phyloP scores from a whole-genome alignment of 75 land plant species.

The Pinus albicaulis region DNA sequence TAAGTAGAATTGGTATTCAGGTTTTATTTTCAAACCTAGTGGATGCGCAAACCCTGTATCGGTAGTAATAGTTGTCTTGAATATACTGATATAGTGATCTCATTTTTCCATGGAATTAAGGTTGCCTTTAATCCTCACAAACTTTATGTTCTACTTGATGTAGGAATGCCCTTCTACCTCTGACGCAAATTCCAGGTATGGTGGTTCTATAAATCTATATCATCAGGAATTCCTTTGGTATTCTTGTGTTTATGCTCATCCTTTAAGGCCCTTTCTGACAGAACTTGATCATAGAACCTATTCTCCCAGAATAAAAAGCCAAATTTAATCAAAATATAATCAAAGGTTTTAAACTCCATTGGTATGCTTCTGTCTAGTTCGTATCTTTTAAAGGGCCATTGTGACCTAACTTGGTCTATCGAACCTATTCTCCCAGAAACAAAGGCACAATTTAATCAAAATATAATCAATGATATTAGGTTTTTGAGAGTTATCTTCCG shows the following conservation, averaged over 20 bases:
- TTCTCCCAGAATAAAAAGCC: too few relatives aligned
- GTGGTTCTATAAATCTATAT: not conserved
- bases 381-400: too few relatives aligned
- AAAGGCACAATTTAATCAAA: too few relatives aligned
- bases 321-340: too few relatives aligned
- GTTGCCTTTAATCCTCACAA: not conserved
- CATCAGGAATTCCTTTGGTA: not conserved
- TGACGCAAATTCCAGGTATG: constrained; percentile 7
- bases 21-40: not conserved
- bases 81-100: not conserved
- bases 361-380: too few relatives aligned
- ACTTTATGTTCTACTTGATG: constrained; percentile 5
- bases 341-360: too few relatives aligned
- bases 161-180: not conserved
- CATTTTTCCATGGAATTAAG: not conserved
- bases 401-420: too few relatives aligned
- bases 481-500: too few relatives aligned
- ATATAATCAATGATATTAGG: too few relatives aligned
- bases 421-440: too few relatives aligned
- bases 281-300: too few relatives aligned
- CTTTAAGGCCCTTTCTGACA: too few relatives aligned
- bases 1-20: not conserved
- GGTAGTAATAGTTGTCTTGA: not conserved
- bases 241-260: not conserved
- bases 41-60: not conserved